A percentile compares a stretch with the other conserved stretches of the same genome.
Conservation (phyloP, 139 green algal genomes). For the Micromonas commoda region DNA sequence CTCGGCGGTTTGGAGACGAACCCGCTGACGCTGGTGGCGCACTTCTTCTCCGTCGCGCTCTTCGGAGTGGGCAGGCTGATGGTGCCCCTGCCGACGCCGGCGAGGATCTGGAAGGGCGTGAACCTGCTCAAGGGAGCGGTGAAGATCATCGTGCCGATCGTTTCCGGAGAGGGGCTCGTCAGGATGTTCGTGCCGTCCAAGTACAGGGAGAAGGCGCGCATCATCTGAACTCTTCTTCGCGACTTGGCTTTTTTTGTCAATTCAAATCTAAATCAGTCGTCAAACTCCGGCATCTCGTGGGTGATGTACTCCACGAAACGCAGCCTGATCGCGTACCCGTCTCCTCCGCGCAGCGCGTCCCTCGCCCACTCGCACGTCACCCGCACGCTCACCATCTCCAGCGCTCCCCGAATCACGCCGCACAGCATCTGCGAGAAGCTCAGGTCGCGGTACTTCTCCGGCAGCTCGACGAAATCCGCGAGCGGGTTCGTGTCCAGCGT, state of each 20-base stretch:
- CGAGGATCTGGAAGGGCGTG: slow-evolving; percentile 41
- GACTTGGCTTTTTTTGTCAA: not conserved
- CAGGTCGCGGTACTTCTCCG: slow-evolving; percentile 68
- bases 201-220: not conserved
- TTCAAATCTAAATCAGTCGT: not conserved
- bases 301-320: slow-evolving; percentile 30
- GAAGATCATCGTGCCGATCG: slow-evolving; percentile 51
- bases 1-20: slow-evolving; percentile 79
- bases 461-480: slow-evolving; percentile 94
- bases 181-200: slow-evolving; percentile 41
- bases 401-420: slow-evolving; percentile 78
- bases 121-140: slow-evolving; percentile 40
- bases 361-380: slow-evolving; percentile 66
- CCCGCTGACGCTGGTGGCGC: slow-evolving; percentile 78
- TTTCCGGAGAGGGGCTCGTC: slow-evolving; percentile 40
- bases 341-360: slow-evolving; percentile 49
- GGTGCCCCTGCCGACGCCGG: slow-evolving; percentile 66
- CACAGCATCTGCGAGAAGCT: slow-evolving; percentile 85
- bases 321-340: slow-evolving; percentile 72
- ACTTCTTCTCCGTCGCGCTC: slow-evolving; percentile 95
- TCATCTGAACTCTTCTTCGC: not conserved
- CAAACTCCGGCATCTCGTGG: slow-evolving; percentile 3
- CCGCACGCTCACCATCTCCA: slow-evolving; percentile 85
- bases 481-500: slow-evolving; percentile 87
- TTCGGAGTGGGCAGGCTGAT: slow-evolving; percentile 82